Base-by-base conservation (phyloP, 345 rosid genomes). In the Syzygium oleosum region DNA sequence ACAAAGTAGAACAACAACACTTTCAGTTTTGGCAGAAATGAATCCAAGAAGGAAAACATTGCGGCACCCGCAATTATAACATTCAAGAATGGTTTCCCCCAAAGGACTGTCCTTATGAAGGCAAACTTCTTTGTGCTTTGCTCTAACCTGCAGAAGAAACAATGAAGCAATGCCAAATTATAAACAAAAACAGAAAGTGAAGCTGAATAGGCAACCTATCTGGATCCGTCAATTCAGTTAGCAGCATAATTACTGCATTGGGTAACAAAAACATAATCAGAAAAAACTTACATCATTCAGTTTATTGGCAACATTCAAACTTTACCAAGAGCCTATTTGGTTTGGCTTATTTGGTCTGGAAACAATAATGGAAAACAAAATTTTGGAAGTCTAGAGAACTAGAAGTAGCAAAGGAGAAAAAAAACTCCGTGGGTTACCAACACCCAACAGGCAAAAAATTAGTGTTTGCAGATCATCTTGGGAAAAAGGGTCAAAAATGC, bases 101-200 rank as follows among this genome's bases (percentile, higher is more conserved):
- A 98, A 88, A 73, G 99, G 99, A 91, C 99, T 98, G 91, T 98
- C 99, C 92, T 96, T 98, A 87, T 98, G 99, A n/a, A 98, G 99
- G 91, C 99, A 98, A 89, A 98, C 99, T 93, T 98, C 99, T 91
- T 98, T 98, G 91, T 97, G 99, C 84, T 98, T 98, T 27, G 99
- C 98, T 89, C 98, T 97, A 85, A 98, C 99, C 99, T 98, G 89
- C 54, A 91, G 88, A 25, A 93, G 59, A 29, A 68, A 15, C 31
- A 46, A 19, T 85, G 22, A 68, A 80, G 31, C 59, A 85, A 46
- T 61, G 51, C 34, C 38, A 59, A 41, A 51, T 11, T 52, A 85
- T 85, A 85, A 54, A 63, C 9, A n/a, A 54, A 54, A 85, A 21
- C 27, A 54, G 38, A 34, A 27, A 22, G 65, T 38, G 83, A 19